Percentiles rank a stretch among this genome's conserved stretches.
phyloP scores from a whole-genome alignment of 2,329 filamentous ascomycete species.

The Herpotrichia juniperi region DNA sequence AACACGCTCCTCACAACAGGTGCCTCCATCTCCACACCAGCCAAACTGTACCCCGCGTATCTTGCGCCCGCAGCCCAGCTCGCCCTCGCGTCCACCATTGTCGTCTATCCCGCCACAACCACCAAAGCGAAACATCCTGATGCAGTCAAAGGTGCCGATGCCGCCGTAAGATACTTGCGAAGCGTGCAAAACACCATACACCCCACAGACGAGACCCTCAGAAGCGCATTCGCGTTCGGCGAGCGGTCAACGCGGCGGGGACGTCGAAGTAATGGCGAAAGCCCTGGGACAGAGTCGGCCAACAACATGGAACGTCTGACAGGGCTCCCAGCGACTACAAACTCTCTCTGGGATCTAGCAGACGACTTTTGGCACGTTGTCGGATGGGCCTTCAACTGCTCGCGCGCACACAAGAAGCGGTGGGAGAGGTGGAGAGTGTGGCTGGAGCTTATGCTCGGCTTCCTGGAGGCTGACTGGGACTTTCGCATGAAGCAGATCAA shows the following conservation, averaged over 20 bases:
- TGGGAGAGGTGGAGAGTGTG: constrained; percentile 85
- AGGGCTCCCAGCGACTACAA: constrained; percentile 63
- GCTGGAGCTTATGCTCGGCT: constrained; percentile 79
- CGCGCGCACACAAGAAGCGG: constrained; percentile 70
- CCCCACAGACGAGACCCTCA: constrained; percentile 71
- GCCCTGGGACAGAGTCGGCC: constrained; percentile 35
- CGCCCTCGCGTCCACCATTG: constrained; percentile 77
- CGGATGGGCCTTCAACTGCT: constrained; percentile 95
- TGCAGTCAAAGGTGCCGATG: constrained; percentile 66
- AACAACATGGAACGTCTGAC: constrained; percentile 46
- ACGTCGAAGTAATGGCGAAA: constrained; percentile 26
- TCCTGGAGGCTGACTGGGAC: constrained; percentile 73
- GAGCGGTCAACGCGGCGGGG: constrained; percentile 31
- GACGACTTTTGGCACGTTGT: constrained; percentile 88
- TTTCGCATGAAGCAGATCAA: constrained; percentile 54
- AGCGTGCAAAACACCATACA: constrained; percentile 70
- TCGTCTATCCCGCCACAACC: constrained; percentile 81
- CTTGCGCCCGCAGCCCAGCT: constrained; percentile 76
- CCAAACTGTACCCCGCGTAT: constrained; percentile 55
- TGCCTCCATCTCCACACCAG: constrained; percentile 39
- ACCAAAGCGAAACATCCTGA: constrained; percentile 70
- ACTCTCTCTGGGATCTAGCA: constrained; percentile 75
- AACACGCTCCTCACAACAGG: constrained; percentile 39
- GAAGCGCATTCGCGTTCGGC: constrained; percentile 73
- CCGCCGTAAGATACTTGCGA: constrained; percentile 73